Conservation (phyloP, 1,284 basidiomycete genomes). For the Vanrija pseudolonga region DNA sequence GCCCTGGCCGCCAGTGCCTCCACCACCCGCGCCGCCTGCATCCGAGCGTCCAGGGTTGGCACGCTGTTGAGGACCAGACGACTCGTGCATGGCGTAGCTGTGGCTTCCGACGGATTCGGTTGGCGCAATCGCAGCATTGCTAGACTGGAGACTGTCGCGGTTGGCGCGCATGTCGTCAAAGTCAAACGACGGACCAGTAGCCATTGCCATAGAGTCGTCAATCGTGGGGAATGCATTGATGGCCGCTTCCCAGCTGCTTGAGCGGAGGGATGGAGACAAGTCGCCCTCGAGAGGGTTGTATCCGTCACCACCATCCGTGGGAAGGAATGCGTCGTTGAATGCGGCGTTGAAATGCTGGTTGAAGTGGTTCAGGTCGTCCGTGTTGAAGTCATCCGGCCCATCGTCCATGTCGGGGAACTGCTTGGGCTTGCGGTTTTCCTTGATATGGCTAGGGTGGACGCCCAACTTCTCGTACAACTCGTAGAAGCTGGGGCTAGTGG, state of each 20-base stretch:
- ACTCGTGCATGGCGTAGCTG: neutral
- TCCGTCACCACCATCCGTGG: too few relatives aligned
- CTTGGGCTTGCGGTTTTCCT: neutral
- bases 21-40: neutral
- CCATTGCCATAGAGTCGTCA: constrained; percentile 9
- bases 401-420: constrained; percentile 1
- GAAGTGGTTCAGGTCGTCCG: too few relatives aligned
- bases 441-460: constrained; percentile 28
- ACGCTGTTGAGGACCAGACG: neutral
- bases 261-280: neutral
- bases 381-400: neutral
- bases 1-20: too few relatives aligned
- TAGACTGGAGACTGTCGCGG: constrained; percentile 5
- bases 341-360: too few relatives aligned
- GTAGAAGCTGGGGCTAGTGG: constrained; percentile 25
- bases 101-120: constrained; percentile 1
- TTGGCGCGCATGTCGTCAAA: neutral
- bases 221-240: constrained; percentile 30
- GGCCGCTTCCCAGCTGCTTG: constrained; percentile 32
- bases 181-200: neutral
- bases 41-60: neutral
- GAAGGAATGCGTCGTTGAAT: too few relatives aligned
- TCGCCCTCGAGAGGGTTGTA: too few relatives aligned
- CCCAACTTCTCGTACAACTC: constrained; percentile 45
- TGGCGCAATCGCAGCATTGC: constrained; percentile 1